These are phyloP conservation scores for Pythium volutum DNA, from an alignment of 352 stramenopile genomes.

Conservation along the genomic window DNA sequence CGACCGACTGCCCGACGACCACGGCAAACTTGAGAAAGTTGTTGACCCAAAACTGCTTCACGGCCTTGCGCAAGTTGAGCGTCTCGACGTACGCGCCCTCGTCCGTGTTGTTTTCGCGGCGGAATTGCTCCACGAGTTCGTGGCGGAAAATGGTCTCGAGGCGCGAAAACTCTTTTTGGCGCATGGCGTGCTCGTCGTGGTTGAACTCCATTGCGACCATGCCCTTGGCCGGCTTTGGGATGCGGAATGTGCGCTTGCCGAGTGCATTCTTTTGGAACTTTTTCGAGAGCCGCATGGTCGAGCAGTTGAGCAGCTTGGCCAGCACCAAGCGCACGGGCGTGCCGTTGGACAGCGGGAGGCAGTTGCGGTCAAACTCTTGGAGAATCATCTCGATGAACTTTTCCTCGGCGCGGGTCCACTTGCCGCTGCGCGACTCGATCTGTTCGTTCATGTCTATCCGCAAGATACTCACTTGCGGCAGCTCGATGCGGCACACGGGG, in stretches of 20 bases:
- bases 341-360: constrained; percentile 73
- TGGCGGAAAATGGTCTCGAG: constrained; percentile 75
- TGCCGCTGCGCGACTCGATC: constrained; percentile 68
- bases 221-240: constrained; percentile 64
- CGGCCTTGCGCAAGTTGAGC: constrained; percentile 63
- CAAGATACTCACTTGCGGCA: constrained; percentile 65
- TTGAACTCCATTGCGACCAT: constrained; percentile 72
- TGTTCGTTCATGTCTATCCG: constrained; percentile 72
- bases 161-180: constrained; percentile 70
- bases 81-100: constrained; percentile 71
- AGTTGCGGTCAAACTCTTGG: constrained; percentile 74
- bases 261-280: constrained; percentile 90
- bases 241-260: constrained; percentile 81
- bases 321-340: constrained; percentile 82
- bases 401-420: constrained; percentile 83
- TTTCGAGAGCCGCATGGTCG: constrained; percentile 86
- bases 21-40: constrained; percentile 86
- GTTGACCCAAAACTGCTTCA: constrained; percentile 84
- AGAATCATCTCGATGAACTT: constrained; percentile 86
- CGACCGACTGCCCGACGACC: constrained; percentile 65
- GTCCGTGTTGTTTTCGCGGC: constrained; percentile 81
- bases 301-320: constrained; percentile 86
- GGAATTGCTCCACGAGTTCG: constrained; percentile 79
- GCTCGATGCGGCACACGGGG: constrained; percentile 51
- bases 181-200: constrained; percentile 50